Conservation (phyloP, 306 rosid species). For the Pachyrhizus erosus region DNA sequence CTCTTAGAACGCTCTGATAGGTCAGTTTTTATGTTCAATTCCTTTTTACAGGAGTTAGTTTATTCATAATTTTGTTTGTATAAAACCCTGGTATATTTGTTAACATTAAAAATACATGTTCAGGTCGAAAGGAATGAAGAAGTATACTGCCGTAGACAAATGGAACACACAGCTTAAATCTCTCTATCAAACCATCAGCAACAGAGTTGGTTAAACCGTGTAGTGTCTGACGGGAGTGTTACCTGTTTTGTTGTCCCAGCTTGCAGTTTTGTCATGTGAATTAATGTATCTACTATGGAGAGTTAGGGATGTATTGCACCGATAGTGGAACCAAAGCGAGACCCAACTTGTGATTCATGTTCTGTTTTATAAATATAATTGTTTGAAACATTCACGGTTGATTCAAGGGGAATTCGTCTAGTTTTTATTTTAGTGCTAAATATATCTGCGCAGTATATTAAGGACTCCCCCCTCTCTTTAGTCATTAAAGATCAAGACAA, state of each 20-base stretch:
- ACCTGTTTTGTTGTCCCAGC: conserved; percentile 34
- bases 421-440: conserved; percentile 10
- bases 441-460: neutral
- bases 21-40: conserved; percentile 43
- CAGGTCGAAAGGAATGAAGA: conserved; percentile 97
- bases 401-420: conserved; percentile 11
- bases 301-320: conserved; percentile 39
- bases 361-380: conserved; percentile 20
- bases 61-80: neutral
- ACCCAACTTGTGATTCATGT: conserved; percentile 39
- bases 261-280: conserved; percentile 56
- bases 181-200: conserved; percentile 77
- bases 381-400: conserved; percentile 21
- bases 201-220: conserved; percentile 66
- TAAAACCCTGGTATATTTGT: neutral
- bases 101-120: conserved; percentile 37
- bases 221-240: neutral
- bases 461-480: neutral
- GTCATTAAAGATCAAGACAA: neutral
- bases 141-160: conserved; percentile 89
- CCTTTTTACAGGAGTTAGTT: neutral
- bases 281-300: conserved; percentile 34
- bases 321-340: conserved; percentile 38
- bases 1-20: conserved; percentile 91
- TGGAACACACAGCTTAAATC: conserved; percentile 94